Evolutionary conservation across 495 filamentous ascomycete genomes (phyloP).

Genomic region (Cercophora sp.): DNA sequence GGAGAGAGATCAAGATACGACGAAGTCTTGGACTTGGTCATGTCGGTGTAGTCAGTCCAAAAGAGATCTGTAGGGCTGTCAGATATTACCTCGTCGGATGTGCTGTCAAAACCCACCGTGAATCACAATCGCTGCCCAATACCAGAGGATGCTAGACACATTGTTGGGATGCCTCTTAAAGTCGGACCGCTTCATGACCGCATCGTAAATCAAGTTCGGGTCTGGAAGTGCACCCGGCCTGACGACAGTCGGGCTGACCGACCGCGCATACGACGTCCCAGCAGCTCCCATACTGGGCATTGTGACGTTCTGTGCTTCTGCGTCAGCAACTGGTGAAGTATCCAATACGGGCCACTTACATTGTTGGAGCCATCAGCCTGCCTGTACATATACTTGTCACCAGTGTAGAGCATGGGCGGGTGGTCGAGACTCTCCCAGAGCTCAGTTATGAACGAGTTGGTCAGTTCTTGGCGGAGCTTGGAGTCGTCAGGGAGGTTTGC

Average conservation of each 20-base stretch:
- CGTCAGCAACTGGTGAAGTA: constrained; percentile 6
- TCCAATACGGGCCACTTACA: too few species aligned
- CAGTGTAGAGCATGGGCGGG: constrained; percentile 54
- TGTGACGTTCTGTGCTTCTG: constrained; percentile 33
- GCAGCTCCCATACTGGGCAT: constrained; percentile 44
- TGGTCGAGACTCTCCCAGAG: constrained; percentile 64
- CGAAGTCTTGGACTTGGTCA: constrained; percentile 64
- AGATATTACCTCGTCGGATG: neutral
- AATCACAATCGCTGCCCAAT: constrained; percentile 85
- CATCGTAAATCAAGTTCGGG: constrained; percentile 73
- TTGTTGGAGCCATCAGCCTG: constrained; percentile 68
- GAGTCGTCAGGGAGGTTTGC: constrained; percentile 59
- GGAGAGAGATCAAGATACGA: constrained; percentile 84
- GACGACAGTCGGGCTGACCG: constrained; percentile 59
- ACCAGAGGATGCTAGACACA: constrained; percentile 84
- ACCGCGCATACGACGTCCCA: constrained; percentile 64
- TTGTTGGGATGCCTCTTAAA: constrained; percentile 57
- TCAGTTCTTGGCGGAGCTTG: constrained; percentile 59
- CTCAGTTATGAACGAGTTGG: constrained; percentile 64
- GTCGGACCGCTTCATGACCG: constrained; percentile 47
- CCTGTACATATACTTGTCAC: constrained; percentile 63
- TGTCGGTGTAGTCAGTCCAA: constrained; percentile 40
- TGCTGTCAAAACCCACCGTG: constrained; percentile 52
- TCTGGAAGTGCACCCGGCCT: constrained; percentile 67
- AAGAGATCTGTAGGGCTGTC: constrained; percentile 28